Conservation (phyloP, 208 protist species). For the Leishmania gerbilli region DNA sequence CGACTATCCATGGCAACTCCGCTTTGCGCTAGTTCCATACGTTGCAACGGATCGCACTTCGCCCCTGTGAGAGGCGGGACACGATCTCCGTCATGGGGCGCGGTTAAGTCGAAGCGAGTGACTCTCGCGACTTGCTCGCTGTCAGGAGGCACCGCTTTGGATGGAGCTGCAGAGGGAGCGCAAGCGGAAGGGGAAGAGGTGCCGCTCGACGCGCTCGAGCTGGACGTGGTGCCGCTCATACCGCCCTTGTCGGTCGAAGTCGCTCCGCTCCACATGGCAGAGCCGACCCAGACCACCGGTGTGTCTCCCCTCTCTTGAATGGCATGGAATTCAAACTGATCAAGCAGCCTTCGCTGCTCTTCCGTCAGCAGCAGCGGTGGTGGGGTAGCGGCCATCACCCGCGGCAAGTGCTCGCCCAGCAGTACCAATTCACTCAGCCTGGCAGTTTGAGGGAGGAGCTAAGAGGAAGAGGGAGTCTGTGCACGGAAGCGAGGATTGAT, state of each 20-base stretch:
- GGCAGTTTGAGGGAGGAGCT: background rate
- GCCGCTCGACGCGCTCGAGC: background rate
- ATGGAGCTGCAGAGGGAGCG: background rate
- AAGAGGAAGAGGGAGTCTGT: constrained; percentile 2
- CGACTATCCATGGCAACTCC: background rate
- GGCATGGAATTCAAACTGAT: constrained; percentile 18
- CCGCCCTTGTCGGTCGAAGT: background rate
- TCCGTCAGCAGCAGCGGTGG: constrained; percentile 6
- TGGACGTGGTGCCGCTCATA: background rate
- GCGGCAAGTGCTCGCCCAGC: background rate
- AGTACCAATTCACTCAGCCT: background rate
- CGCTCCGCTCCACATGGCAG: background rate
- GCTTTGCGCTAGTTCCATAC: background rate
- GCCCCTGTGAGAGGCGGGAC: background rate
- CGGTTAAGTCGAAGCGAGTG: background rate
- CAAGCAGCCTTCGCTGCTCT: constrained; percentile 18
- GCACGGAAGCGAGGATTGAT: background rate
- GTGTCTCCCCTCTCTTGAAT: constrained; percentile 7
- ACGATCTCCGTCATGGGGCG: background rate
- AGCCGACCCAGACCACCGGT: constrained; percentile 1
- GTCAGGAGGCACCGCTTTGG: background rate
- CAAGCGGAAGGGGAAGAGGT: background rate
- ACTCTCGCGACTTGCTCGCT: background rate
- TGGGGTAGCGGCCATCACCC: background rate
- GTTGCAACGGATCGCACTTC: background rate